Evolutionary conservation across 495 filamentous ascomycete species (phyloP).

Genomic region (Daldinia bambusicola): DNA sequence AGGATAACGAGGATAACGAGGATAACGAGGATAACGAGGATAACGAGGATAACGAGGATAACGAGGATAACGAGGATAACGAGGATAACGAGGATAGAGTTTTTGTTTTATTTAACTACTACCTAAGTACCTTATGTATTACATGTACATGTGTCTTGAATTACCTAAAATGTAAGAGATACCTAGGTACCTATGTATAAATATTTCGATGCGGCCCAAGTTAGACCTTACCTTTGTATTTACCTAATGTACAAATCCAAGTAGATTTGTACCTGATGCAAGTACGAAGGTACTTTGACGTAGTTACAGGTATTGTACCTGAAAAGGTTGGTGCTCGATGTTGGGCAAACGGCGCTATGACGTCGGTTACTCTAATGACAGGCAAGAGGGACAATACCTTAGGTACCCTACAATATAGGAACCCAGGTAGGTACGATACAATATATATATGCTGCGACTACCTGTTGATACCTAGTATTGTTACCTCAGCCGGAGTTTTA

Average conservation of each 20-base stretch:
- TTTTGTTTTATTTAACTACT: too few relatives aligned
- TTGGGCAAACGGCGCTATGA: neutral
- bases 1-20: too few relatives aligned
- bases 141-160: conserved; percentile 1
- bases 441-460: neutral
- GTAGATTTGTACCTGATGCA: too few relatives aligned
- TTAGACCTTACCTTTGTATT: neutral
- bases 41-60: too few relatives aligned
- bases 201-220: conserved; percentile 15
- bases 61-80: too few relatives aligned
- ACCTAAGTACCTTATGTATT: too few relatives aligned
- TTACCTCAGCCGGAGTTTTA: conserved; percentile 10
- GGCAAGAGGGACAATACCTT: neutral
- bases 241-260: too few relatives aligned
- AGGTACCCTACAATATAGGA: neutral
- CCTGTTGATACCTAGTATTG: neutral
- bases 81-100: too few relatives aligned
- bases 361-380: neutral
- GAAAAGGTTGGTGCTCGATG: neutral
- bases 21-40: too few relatives aligned
- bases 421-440: too few relatives aligned
- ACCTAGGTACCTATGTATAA: too few relatives aligned
- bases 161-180: too few relatives aligned
- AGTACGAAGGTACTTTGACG: neutral
- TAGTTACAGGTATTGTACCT: neutral